A percentile compares a stretch with the other conserved stretches of the same genome.
These are phyloP conservation scores for Talaromyces proteolyticus DNA, from an alignment of 495 filamentous ascomycete genomes.

Conservation along the genomic window DNA sequence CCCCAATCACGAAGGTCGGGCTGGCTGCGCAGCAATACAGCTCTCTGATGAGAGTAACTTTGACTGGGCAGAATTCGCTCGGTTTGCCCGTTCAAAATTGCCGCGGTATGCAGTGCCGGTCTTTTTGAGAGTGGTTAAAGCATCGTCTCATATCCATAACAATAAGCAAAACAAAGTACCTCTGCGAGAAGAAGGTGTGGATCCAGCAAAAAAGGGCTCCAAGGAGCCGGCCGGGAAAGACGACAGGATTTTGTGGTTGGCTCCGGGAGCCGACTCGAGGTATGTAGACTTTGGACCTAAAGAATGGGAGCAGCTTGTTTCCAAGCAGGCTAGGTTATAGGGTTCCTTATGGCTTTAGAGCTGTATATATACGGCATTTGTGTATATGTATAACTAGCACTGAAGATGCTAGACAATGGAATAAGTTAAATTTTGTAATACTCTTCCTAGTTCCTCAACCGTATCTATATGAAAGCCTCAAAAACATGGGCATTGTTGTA, in stretches of 20 bases:
- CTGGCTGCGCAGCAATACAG: constrained; percentile 59
- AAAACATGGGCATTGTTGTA: no score
- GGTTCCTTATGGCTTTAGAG: neutral
- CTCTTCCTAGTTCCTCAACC: no score
- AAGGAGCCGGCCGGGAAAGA: constrained; percentile 45
- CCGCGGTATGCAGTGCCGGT: constrained; percentile 74
- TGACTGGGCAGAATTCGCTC: constrained; percentile 47
- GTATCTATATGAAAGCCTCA: no score
- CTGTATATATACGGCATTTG: neutral
- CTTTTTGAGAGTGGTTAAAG: constrained; percentile 60
- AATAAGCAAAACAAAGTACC: constrained; percentile 81
- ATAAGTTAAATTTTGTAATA: no score
- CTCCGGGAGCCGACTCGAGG: constrained; percentile 38
- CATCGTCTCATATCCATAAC: constrained; percentile 64
- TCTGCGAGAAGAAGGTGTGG: constrained; percentile 64
- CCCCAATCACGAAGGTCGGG: constrained; percentile 65
- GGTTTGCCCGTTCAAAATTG: constrained; percentile 47
- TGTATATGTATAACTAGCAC: neutral
- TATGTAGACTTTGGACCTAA: constrained; percentile 53
- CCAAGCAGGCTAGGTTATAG: constrained; percentile 46
- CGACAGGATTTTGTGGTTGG: constrained; percentile 50
- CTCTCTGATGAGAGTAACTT: constrained; percentile 36
- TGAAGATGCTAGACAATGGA: no score
- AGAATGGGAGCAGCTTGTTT: constrained; percentile 52
- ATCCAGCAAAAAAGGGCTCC: constrained; percentile 42